Conservation (phyloP, 768 basidiomycete genomes). For the Mycena venus region DNA sequence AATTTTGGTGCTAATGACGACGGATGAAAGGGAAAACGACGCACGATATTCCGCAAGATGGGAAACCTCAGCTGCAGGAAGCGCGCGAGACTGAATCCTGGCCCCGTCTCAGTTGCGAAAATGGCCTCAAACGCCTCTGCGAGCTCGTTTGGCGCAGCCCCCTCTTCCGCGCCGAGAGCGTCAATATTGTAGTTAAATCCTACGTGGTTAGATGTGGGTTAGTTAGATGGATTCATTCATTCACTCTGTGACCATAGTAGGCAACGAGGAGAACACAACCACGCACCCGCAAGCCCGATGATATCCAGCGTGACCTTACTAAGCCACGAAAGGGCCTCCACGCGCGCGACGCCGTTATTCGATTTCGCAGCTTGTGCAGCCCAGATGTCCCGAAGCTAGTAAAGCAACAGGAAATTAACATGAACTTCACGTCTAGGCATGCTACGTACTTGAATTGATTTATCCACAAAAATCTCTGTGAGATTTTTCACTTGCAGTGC, state of each 20-base stretch:
- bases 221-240: not conserved
- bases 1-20: too few species aligned
- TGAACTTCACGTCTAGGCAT: too few species aligned
- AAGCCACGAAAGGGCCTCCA: constrained; percentile 77
- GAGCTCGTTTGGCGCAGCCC: constrained; percentile 48
- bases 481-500: constrained; percentile 68
- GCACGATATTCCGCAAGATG: constrained; percentile 44
- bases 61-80: not conserved
- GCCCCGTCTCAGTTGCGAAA: constrained; percentile 46
- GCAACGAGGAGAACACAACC: too few species aligned
- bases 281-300: constrained; percentile 75
- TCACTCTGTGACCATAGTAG: too few species aligned
- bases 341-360: constrained; percentile 41
- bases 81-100: constrained; percentile 22
- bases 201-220: too few species aligned
- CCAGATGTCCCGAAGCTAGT: constrained; percentile 67
- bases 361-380: constrained; percentile 45
- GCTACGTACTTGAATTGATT: constrained; percentile 60
- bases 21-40: not conserved
- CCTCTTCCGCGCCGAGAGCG: constrained; percentile 19
- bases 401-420: not conserved
- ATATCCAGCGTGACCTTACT: constrained; percentile 80
- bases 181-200: constrained; percentile 47
- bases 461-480: constrained; percentile 59
- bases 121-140: constrained; percentile 59